phyloP scores from a whole-genome alignment of 352 stramenopile genomes.

The Blastocystis sp. region DNA sequence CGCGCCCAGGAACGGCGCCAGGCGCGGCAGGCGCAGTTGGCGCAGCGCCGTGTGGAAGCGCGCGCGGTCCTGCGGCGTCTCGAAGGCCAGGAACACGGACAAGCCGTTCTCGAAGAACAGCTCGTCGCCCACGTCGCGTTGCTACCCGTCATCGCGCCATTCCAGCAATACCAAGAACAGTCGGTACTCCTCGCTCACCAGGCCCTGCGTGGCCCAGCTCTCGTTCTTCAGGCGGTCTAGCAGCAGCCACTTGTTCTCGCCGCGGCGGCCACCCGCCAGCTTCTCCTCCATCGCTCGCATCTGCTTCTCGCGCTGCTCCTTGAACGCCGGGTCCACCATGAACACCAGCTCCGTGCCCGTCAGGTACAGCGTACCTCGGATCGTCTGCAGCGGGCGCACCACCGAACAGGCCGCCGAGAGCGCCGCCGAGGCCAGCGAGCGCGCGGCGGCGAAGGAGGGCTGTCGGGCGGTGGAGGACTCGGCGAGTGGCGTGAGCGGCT shows the following conservation, averaged over 20 bases:
- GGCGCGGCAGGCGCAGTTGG: background rate
- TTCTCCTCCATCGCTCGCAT: background rate
- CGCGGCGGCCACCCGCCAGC: background rate
- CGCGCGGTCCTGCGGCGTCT: background rate
- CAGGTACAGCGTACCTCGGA: slow-evolving; percentile 1
- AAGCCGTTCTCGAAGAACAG: slow-evolving; percentile 68
- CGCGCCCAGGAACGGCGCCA: slow-evolving; percentile 31
- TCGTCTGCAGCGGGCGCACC: background rate
- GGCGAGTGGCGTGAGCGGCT: background rate
- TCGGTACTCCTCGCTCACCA: slow-evolving; percentile 47
- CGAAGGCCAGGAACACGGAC: slow-evolving; percentile 61
- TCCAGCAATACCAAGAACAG: background rate
- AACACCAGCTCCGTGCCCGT: background rate
- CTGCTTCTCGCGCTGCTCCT: background rate
- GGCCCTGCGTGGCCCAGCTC: background rate
- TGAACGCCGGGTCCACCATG: background rate
- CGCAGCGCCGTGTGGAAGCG: slow-evolving; percentile 27
- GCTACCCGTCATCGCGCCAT: background rate
- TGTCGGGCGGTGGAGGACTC: background rate
- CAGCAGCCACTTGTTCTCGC: slow-evolving; percentile 15
- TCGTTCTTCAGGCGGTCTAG: background rate
- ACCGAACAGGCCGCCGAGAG: background rate
- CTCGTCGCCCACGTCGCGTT: slow-evolving; percentile 52
- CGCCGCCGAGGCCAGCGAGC: background rate
- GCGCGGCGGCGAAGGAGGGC: too few species aligned